Conservation (phyloP, 495 filamentous ascomycete species). For the Tirmania nivea region DNA sequence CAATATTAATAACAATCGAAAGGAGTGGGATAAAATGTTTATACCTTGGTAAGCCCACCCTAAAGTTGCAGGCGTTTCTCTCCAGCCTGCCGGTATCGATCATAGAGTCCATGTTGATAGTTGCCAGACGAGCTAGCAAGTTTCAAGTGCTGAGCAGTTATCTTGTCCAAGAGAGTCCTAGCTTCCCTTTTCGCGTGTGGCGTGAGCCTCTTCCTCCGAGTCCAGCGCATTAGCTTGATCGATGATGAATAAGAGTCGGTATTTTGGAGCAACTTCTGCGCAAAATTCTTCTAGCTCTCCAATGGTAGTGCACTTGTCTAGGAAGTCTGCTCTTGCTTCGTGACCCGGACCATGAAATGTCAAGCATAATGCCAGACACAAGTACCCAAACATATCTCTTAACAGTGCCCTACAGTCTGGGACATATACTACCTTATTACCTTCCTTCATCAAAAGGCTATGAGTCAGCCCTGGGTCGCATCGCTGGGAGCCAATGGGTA, state of each 20-base stretch:
- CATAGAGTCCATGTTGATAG: not conserved
- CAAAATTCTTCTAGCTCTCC: not conserved
- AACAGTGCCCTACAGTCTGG: not conserved
- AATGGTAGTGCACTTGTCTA: not conserved
- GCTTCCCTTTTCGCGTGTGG: not conserved
- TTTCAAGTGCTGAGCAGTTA: not conserved
- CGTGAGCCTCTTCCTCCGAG: not conserved
- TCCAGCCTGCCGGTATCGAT: not conserved
- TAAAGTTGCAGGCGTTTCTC: not conserved
- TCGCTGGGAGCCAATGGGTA: too few relatives aligned
- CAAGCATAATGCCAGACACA: not conserved
- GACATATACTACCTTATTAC: not conserved
- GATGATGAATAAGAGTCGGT: not conserved
- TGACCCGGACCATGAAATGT: not conserved
- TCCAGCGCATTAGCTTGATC: constrained; percentile 1
- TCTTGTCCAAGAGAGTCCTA: not conserved
- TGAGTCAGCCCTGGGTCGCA: too few relatives aligned
- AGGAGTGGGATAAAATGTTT: too few relatives aligned
- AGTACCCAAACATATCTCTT: not conserved
- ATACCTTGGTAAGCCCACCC: not conserved
- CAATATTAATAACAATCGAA: too few relatives aligned
- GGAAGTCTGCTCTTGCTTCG: too few relatives aligned
- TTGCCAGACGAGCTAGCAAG: not conserved
- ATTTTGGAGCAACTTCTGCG: not conserved
- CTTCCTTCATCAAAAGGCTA: not conserved